A percentile compares a stretch with the other conserved stretches of the same genome.
These are phyloP conservation scores for Trichosporon coremiiforme DNA, from an alignment of 1,284 basidiomycete genomes.

Conservation along the genomic window DNA sequence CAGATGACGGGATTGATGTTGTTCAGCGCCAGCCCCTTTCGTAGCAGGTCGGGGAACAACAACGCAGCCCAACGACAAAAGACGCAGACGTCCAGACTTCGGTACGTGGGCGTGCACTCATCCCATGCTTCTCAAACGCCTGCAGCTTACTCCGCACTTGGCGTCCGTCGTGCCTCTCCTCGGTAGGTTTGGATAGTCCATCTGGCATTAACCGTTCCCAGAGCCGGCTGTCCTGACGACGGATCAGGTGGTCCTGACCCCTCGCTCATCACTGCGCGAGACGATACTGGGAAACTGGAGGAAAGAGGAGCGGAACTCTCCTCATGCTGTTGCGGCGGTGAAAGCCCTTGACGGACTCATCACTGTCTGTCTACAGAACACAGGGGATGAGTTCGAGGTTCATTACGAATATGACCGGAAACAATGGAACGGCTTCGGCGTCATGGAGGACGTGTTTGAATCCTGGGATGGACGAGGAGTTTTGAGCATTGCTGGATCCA, in stretches of 20 bases:
- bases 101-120: conserved; percentile 19
- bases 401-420: background rate
- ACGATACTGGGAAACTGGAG: background rate
- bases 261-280: conserved; percentile 28
- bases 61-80: no score
- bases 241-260: conserved; percentile 46
- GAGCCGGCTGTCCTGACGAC: conserved; percentile 41
- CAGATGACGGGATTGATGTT: conserved; percentile 18
- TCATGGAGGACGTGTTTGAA: conserved; percentile 21
- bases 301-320: background rate
- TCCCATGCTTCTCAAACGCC: conserved; percentile 51
- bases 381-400: background rate
- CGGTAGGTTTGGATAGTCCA: conserved; percentile 30
- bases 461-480: conserved; percentile 39
- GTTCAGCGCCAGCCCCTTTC: background rate
- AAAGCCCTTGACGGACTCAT: conserved; percentile 39
- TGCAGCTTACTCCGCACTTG: conserved; percentile 37
- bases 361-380: conserved; percentile 29
- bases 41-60: background rate
- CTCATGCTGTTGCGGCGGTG: background rate
- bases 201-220: conserved; percentile 13
- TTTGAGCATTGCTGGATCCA: conserved; percentile 47
- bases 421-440: conserved; percentile 46
- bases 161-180: conserved; percentile 37
- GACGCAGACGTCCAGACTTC: background rate